Evolutionary conservation across 805 yeast species (phyloP).

Genomic region (Helenozyma baotianmanensis): DNA sequence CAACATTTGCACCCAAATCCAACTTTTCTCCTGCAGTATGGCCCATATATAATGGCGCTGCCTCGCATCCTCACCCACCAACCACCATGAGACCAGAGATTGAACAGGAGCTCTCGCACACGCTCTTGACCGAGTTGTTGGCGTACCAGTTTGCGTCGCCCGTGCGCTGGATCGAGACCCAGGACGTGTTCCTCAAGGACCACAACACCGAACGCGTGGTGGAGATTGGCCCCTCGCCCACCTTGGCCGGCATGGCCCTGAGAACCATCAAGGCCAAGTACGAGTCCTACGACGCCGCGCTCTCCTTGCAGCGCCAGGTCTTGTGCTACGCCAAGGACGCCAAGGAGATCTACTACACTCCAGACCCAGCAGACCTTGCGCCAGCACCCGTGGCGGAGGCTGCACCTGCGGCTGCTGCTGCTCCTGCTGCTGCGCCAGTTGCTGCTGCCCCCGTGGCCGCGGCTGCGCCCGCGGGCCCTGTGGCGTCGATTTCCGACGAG

Average conservation of each 20-base stretch:
- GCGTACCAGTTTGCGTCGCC: slow-evolving; percentile 99
- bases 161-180: slow-evolving; percentile 99
- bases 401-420: slow-evolving; percentile 44
- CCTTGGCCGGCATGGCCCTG: slow-evolving; percentile 97
- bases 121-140: slow-evolving; percentile 87
- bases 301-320: slow-evolving; percentile 89
- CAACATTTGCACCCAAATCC: too few relatives aligned
- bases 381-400: slow-evolving; percentile 29
- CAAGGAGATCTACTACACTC: slow-evolving; percentile 92
- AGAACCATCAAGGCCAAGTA: slow-evolving; percentile 93
- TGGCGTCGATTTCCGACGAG: slow-evolving; percentile 78
- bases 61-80: background rate
- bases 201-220: slow-evolving; percentile 95
- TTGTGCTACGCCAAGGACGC: slow-evolving; percentile 94
- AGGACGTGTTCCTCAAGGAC: slow-evolving; percentile 92
- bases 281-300: slow-evolving; percentile 96
- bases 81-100: slow-evolving; percentile 79
- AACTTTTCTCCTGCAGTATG: background rate
- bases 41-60: background rate
- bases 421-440: slow-evolving; percentile 50
- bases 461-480: slow-evolving; percentile 72
- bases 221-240: slow-evolving; percentile 98
- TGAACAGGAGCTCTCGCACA: slow-evolving; percentile 96
- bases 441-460: slow-evolving; percentile 46
- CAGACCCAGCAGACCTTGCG: slow-evolving; percentile 59